phyloP scores from a whole-genome alignment of 176 grass and related monocot genomes.

The Oryza nivara region DNA sequence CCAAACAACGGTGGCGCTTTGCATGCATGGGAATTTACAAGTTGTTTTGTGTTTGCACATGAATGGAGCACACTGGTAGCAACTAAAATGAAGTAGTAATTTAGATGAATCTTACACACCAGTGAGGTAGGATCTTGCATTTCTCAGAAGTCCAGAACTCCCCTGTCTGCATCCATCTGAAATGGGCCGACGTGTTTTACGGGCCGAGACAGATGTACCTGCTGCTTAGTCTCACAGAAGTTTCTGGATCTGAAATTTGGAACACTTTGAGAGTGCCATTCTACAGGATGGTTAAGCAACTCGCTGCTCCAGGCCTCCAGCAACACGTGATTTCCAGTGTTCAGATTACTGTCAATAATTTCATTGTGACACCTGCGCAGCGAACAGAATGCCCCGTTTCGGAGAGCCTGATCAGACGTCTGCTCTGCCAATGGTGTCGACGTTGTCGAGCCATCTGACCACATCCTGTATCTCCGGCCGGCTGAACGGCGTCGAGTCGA shows the following conservation, averaged over 20 bases:
- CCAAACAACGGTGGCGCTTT: not conserved
- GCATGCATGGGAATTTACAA: not conserved
- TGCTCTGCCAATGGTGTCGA: not conserved
- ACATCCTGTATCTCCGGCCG: constrained; percentile 48
- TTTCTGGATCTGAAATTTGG: not conserved
- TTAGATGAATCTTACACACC: not conserved
- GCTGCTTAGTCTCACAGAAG: too few relatives aligned
- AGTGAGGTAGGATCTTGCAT: not conserved
- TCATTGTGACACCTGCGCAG: too few relatives aligned
- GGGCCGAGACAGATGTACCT: too few relatives aligned
- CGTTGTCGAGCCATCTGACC: constrained; percentile 51
- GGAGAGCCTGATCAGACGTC: not conserved
- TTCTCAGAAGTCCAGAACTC: not conserved
- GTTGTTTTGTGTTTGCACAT: not conserved
- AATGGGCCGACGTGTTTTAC: too few relatives aligned
- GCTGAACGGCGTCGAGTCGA: constrained; percentile 30
- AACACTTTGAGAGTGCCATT: not conserved
- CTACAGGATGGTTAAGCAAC: too few relatives aligned
- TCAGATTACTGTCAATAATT: not conserved
- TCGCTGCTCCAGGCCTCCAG: too few relatives aligned
- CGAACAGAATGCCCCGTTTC: too few relatives aligned
- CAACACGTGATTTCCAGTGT: not conserved
- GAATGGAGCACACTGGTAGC: not conserved
- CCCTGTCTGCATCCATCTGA: too few relatives aligned
- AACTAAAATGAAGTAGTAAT: not conserved